Evolutionary conservation across 768 basidiomycete genomes (phyloP).

Genomic region (Polyporus arcularius): DNA sequence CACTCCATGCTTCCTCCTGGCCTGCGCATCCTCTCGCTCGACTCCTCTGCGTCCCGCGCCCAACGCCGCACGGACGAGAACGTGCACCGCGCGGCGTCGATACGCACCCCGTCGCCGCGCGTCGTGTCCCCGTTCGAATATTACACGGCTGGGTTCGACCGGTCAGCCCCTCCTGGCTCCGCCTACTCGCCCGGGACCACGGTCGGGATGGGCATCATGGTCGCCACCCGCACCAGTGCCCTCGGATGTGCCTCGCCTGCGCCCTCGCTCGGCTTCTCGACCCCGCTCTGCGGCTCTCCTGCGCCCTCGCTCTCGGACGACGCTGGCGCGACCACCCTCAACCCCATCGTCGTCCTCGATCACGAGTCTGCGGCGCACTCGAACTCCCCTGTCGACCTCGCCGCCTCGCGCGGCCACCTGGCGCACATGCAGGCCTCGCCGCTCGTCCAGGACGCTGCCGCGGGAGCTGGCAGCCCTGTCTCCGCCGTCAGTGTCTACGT

Average conservation of each 20-base stretch:
- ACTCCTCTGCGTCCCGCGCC: background rate
- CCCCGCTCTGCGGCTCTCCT: constrained; percentile 6
- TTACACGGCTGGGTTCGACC: background rate
- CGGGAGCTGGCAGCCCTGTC: background rate
- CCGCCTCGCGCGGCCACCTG: background rate
- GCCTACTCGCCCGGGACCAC: background rate
- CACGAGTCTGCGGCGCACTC: background rate
- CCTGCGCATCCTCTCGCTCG: background rate
- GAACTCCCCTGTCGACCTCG: background rate
- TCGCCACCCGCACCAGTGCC: constrained; percentile 4
- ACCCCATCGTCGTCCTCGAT: too few relatives aligned
- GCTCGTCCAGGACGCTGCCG: background rate
- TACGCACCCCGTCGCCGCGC: background rate
- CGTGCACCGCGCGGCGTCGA: constrained; percentile 5
- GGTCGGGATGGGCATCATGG: constrained; percentile 11
- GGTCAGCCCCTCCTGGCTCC: background rate
- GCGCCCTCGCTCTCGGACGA: constrained; percentile 15
- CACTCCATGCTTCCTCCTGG: background rate
- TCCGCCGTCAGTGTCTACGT: background rate
- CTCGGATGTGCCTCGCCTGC: constrained; percentile 8
- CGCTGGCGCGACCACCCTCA: constrained; percentile 5
- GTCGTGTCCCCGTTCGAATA: background rate
- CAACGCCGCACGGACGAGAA: constrained; percentile 10
- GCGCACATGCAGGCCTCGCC: constrained; percentile 11
- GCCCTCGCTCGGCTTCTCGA: constrained; percentile 2